Base-by-base conservation (phyloP, 225 moss, liverwort and hornwort genomes). In the Takakia lepidozioides region DNA sequence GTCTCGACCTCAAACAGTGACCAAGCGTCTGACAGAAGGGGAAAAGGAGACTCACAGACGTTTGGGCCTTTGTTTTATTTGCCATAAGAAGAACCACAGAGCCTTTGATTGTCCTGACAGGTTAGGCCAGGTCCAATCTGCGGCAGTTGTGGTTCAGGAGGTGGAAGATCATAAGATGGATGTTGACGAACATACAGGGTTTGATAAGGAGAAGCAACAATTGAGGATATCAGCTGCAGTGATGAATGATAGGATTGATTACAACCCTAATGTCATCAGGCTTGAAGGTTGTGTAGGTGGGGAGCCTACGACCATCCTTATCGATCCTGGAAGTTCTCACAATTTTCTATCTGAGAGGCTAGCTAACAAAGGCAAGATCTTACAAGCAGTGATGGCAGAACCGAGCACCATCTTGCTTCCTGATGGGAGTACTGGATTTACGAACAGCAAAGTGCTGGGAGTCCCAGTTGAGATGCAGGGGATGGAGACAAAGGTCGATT, bases 381-480 rank as follows among this genome's bases (percentile, higher is more conserved):
- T 19, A n/a, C n/a, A n/a, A n/a, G n/a, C n/a, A n/a, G n/a, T n/a
- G n/a, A n/a, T n/a, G n/a, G n/a, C n/a, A n/a, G 46, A 46, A 35
- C 19, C 57, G 27, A 44, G 46, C 19, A 29, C 57, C 44, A 8
- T 47, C 15, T 45, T 38, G 46, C 46, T 57, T 13, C 57, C 46
- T 27, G 46, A 47, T 45, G 46, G 17, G 10, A 7, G 46, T 27
- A 8, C 51, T 17, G 29, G 19, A 10, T 30, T 21, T 17, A 51
- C 29, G 7, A 51, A 25, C 29, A 3, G 10, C 21, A 1, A 9
- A 2, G 25, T 2, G 2, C 17, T 49, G 49, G 25, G 2, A 8
- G 49, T 49, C 25, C 21, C 2, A 20, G 20, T 49, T 8, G 25
- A 2, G 3, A 49, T 49, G 7, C 44, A 45, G 16, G 44, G 44